A percentile compares a stretch with the other conserved stretches of the same genome.
Conservation (phyloP, 768 basidiomycete species). For the Auricularia sp. region DNA sequence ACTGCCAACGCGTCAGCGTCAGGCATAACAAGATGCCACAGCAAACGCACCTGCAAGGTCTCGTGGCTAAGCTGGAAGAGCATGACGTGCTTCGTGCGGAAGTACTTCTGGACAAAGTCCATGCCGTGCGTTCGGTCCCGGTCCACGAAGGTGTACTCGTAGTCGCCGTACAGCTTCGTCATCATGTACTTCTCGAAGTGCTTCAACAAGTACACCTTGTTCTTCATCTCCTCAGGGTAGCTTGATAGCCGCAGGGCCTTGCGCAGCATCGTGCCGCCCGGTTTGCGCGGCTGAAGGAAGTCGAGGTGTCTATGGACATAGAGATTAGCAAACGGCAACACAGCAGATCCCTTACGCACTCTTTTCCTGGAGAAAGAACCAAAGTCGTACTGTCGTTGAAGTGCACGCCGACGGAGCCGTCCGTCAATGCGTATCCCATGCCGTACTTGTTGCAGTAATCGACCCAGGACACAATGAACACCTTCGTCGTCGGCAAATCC, state of each 20-base stretch:
- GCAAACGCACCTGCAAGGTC: slow-evolving; percentile 70
- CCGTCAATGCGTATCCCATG: slow-evolving; percentile 97
- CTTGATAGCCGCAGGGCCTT: slow-evolving; percentile 59
- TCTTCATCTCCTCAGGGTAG: slow-evolving; percentile 77
- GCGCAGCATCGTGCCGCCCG: slow-evolving; percentile 56
- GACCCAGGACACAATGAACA: slow-evolving; percentile 98
- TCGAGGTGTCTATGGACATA: slow-evolving; percentile 64
- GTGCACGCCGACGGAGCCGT: slow-evolving; percentile 89
- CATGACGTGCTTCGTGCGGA: slow-evolving; percentile 94
- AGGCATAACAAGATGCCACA: slow-evolving; percentile 3
- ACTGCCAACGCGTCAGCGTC: slow-evolving; percentile 37
- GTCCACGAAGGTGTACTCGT: slow-evolving; percentile 75
- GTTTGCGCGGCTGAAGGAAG: slow-evolving; percentile 54
- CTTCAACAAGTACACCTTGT: slow-evolving; percentile 84
- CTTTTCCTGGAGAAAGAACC: slow-evolving; percentile 76
- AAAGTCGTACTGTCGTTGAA: slow-evolving; percentile 93
- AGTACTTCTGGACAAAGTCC: slow-evolving; percentile 92
- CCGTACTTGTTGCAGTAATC: slow-evolving; percentile 99
- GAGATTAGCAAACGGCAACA: slow-evolving; percentile 1
- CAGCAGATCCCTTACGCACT: slow-evolving; percentile 39
- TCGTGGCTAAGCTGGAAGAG: slow-evolving; percentile 96
- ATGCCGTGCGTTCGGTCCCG: slow-evolving; percentile 62
- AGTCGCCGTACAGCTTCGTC: slow-evolving; percentile 77
- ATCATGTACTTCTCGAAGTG: slow-evolving; percentile 95
- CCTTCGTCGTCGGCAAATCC: slow-evolving; percentile 50